Base-by-base conservation (phyloP, 2,329 filamentous ascomycete genomes). In the Endoconidiophora polonica region DNA sequence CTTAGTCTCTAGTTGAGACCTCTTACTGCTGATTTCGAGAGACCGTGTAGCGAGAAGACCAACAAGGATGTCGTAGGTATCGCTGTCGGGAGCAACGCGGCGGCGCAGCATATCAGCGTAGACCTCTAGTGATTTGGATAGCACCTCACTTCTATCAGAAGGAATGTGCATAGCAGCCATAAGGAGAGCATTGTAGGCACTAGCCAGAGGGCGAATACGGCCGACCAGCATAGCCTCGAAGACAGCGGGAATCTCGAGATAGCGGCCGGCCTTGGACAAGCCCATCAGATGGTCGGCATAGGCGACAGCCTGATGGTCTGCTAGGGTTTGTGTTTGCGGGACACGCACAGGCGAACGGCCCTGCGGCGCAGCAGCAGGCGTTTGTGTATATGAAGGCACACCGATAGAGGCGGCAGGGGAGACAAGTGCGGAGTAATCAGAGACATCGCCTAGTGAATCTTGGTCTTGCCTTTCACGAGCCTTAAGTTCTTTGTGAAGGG, bases 91-190 rank as follows among this genome's bases (percentile, higher is more conserved):
- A 18, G 75, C 68, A 22, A 96, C 81, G 57, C 81, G 82, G 56
- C 88, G 83, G 56, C 82, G 79, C 57, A 94, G 78, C 91, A 98
- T 96, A 62, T 96, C 88, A 14, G 87, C 83, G 64, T 96, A 98
- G 48, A 98, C 84, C 67, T 94, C 88, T 48, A 96, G 73, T 4
- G 86, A 87, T 68, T 94, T 94, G 54, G 86, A 82, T 12, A 94
- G 85, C 48, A 91, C 79, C 66, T 93, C 83, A 49, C 83, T 82
- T 64, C 81, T 83, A 63, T 85, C 81, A 22, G 73, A 71, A 5
- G 88, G 85, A 16, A 95, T 74, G 57, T 86, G 75, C 54, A 95
- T 86, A 12, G 87, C 87, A 4, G 91, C 86, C 58, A 81, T 73
- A 41, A 98, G 70, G 42, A 98, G 73, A 46, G 86, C 84, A 62